Evolutionary conservation across 2,329 filamentous ascomycete species (phyloP).

Genomic region (Xylariaceae sp.): DNA sequence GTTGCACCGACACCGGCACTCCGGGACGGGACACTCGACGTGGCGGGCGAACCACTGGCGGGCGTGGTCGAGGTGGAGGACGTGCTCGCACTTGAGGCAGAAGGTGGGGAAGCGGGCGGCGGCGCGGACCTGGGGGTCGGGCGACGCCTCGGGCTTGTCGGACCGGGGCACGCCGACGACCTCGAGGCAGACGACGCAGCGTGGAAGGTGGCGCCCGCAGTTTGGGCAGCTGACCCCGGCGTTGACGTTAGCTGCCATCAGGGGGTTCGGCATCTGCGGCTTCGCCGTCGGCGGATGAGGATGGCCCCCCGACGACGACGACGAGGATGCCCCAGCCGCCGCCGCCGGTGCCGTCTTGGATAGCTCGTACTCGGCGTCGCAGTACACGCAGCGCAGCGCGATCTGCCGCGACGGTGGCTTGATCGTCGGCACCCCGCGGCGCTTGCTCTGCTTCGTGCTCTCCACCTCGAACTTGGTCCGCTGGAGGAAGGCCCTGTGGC

Average conservation of each 20-base stretch:
- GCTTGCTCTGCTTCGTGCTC: slow-evolving; percentile 70
- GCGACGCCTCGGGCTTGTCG: slow-evolving; percentile 56
- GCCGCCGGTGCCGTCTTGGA: slow-evolving; percentile 38
- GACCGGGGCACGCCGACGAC: slow-evolving; percentile 66
- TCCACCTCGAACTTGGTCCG: slow-evolving; percentile 79
- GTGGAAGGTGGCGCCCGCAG: slow-evolving; percentile 67
- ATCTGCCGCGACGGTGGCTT: slow-evolving; percentile 70
- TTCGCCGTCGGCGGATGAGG: slow-evolving; percentile 1
- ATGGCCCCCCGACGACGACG: slow-evolving; percentile 2
- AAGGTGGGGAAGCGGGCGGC: slow-evolving; percentile 68
- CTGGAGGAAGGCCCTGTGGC: slow-evolving; percentile 72
- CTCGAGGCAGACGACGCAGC: slow-evolving; percentile 69
- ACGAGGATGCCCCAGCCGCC: too few relatives aligned
- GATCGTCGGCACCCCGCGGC: slow-evolving; percentile 64
- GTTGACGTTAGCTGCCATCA: slow-evolving; percentile 59
- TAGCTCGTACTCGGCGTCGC: slow-evolving; percentile 63
- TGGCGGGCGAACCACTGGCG: slow-evolving; percentile 68
- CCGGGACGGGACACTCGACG: slow-evolving; percentile 68
- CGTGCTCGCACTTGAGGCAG: slow-evolving; percentile 69
- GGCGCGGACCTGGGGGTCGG: slow-evolving; percentile 49
- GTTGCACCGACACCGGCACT: slow-evolving; percentile 68
- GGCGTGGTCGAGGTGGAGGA: slow-evolving; percentile 68
- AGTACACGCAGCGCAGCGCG: slow-evolving; percentile 76
- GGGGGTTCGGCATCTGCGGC: slow-evolving; percentile 49
- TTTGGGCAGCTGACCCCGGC: slow-evolving; percentile 67